Evolutionary conservation across 305 asterid genomes (phyloP).

Genomic region (Caryopteris hybrid): DNA sequence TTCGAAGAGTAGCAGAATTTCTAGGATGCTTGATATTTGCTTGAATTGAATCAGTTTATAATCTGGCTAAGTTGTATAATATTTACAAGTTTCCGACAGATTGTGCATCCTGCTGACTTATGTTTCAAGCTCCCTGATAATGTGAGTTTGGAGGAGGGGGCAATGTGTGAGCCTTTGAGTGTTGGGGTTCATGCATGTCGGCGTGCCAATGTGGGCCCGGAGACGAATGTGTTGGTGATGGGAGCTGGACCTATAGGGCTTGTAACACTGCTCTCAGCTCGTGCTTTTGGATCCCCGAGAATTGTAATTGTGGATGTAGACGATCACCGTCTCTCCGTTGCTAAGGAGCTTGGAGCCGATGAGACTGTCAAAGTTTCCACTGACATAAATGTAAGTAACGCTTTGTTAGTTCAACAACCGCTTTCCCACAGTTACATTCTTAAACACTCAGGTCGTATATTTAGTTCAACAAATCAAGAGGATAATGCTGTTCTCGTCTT

Average conservation of each 20-base stretch:
- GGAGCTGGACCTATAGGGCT: slow-evolving; percentile 96
- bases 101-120: slow-evolving; percentile 78
- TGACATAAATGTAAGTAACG: slow-evolving; percentile 35
- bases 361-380: slow-evolving; percentile 67
- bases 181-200: slow-evolving; percentile 91
- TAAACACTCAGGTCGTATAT: neutral
- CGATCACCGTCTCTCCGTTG: slow-evolving; percentile 74
- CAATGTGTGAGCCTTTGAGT: slow-evolving; percentile 92
- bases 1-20: neutral
- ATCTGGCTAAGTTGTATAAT: neutral
- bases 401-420: neutral
- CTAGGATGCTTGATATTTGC: neutral
- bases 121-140: slow-evolving; percentile 80
- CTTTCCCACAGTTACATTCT: neutral
- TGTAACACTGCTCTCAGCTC: slow-evolving; percentile 77
- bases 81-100: slow-evolving; percentile 29
- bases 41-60: neutral
- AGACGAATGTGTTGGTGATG: slow-evolving; percentile 75
- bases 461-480: neutral
- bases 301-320: slow-evolving; percentile 74
- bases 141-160: slow-evolving; percentile 90
- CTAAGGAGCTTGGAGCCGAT: slow-evolving; percentile 79
- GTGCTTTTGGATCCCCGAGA: slow-evolving; percentile 86
- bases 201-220: slow-evolving; percentile 78
- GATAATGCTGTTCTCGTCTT: neutral